These are phyloP conservation scores for Coniophora puteana DNA, from an alignment of 1,284 basidiomycete species.

Conservation along the genomic window DNA sequence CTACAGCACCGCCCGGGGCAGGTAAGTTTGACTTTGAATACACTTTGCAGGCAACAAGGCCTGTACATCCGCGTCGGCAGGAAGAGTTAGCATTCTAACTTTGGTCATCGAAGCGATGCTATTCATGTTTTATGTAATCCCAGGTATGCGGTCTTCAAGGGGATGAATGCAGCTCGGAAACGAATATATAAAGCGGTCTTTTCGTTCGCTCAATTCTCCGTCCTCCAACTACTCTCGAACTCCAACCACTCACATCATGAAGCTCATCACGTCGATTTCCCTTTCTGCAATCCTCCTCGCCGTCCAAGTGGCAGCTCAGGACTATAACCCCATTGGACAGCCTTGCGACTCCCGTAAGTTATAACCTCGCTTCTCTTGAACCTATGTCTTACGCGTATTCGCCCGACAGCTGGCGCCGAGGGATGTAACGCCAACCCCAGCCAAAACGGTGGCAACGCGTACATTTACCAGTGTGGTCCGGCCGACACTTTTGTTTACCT, in stretches of 20 bases:
- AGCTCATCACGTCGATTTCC: constrained; percentile 3
- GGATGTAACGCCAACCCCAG: background rate
- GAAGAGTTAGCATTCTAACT: no score
- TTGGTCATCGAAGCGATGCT: no score
- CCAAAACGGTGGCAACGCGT: constrained; percentile 1
- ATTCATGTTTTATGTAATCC: no score
- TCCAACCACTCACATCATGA: constrained; percentile 2
- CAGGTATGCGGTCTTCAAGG: no score
- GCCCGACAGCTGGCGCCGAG: background rate
- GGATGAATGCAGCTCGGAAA: no score
- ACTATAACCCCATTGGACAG: constrained; percentile 5
- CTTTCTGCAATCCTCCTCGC: constrained; percentile 1
- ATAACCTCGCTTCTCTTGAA: background rate
- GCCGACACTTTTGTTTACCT: background rate
- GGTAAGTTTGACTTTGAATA: no score
- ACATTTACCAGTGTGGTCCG: constrained; percentile 2
- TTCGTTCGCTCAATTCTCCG: no score
- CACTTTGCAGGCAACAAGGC: no score
- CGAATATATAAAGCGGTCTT: no score
- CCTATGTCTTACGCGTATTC: background rate
- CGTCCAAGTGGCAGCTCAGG: background rate
- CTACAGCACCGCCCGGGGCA: no score
- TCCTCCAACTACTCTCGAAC: no score
- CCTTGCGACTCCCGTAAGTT: constrained; percentile 1
- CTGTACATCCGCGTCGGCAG: no score